A percentile compares a stretch with the other conserved stretches of the same genome.
phyloP scores from a whole-genome alignment of 441 rosid genomes.

The Populus hybrid region DNA sequence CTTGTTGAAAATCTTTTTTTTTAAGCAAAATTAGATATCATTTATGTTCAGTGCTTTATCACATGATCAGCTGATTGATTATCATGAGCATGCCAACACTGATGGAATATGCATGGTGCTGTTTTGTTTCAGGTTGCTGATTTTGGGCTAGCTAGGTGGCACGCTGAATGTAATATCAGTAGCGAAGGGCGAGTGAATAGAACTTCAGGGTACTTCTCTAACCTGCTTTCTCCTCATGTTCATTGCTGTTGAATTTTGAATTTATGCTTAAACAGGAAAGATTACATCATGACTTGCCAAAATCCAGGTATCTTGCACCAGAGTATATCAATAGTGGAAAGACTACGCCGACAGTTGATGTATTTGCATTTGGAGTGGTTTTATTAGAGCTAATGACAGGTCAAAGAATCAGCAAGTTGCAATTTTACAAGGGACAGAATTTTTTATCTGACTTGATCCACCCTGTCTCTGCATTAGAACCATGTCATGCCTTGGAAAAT shows the following conservation, averaged over 20 bases:
- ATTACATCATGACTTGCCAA: neutral
- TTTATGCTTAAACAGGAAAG: neutral
- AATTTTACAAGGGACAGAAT: slow-evolving; percentile 22
- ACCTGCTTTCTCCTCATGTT: neutral
- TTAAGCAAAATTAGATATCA: neutral
- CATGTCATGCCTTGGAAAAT: slow-evolving; percentile 30
- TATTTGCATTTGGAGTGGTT: slow-evolving; percentile 67
- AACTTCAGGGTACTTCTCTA: slow-evolving; percentile 48
- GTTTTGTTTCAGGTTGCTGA: slow-evolving; percentile 52
- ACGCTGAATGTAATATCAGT: slow-evolving; percentile 38
- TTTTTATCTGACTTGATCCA: slow-evolving; percentile 49
- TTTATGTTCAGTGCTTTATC: neutral
- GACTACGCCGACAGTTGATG: slow-evolving; percentile 52
- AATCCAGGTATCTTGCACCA: slow-evolving; percentile 61
- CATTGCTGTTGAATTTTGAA: neutral
- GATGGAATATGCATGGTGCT: slow-evolving; percentile 5
- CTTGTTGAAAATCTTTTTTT: neutral
- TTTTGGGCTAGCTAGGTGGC: slow-evolving; percentile 75
- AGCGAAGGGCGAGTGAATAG: slow-evolving; percentile 40
- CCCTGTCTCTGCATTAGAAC: slow-evolving; percentile 28
- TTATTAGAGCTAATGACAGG: slow-evolving; percentile 63
- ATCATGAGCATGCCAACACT: neutral
- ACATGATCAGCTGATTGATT: neutral
- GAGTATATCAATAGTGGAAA: slow-evolving; percentile 51
- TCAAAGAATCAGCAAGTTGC: slow-evolving; percentile 33